Base-by-base conservation (phyloP, 306 rosid species). In the Sesbania bispinosa region DNA sequence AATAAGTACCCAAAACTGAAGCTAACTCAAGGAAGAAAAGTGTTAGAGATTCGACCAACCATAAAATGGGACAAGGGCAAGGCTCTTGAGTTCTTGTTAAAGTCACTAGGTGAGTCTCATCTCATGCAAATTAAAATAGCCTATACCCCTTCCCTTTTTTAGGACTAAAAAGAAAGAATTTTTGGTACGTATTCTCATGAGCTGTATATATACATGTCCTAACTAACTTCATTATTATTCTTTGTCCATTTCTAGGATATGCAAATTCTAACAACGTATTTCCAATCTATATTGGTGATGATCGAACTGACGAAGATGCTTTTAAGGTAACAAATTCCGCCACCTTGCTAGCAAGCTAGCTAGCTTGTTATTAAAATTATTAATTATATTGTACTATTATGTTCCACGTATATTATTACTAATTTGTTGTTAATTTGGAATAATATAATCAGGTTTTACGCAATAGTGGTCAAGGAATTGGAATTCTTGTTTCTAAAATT, bases 31-130 rank as follows among this genome's bases (percentile, higher is more conserved):
- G 97, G 97, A 26, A 85, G 95, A 75, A 90, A 88, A 86, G 97
- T 90, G 64, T 43, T 94, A 0, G 98, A 93, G 78, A 88, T 93
- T 21, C 84, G 97, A n/a, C 98, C 98, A 43, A 82, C 77, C 33
- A 89, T 93, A 59, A 89, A 93, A 86, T 93, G 98, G 98, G 96
- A 93, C 89, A 93, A 93, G 51, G 98, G 98, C 75, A 93, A 88
- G 80, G 98, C 98, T 57, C 88, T 93, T 18, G 98, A 93, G 53
- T 93, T 90, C 81, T 82, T 93, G 82, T 80, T 93, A 1, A 88
- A 87, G 79, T 88, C 98, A 19, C 61, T 89, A 4, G 98, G 98
- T 90, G 50, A 68, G 81, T 63, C 1, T 47, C 6, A 1, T 35
- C 8, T 73, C 61, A 68, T 67, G 69, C 68, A 66, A n/a, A n/a